Evolutionary conservation across 257 asterid genomes (phyloP), one percentile per base, ranked within the genome.

Genomic region (Lycium barbarum): DNA sequence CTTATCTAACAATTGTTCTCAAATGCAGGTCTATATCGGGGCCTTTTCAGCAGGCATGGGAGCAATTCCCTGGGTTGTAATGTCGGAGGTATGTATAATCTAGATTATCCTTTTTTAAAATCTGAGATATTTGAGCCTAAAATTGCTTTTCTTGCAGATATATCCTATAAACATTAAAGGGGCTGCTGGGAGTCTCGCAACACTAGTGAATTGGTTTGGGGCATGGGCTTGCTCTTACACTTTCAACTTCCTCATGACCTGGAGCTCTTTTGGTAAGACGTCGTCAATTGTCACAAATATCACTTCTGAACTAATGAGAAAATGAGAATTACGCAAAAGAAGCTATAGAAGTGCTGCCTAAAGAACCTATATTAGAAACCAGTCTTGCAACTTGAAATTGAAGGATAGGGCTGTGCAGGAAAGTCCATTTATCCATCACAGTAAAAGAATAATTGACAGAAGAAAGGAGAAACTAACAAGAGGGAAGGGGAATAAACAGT

Each of bases 1-100:
- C 5, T 6, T 18, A 33, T 43, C 54, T 49, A 53, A 89, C 71
- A 74, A 65, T 68, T 35, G 59, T 85, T 62, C 86, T 67, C 67
- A 20, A 84, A 67, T 63, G 84, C 89, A 95, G 98, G 93, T 96
- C 36, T 94, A 94, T 86, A 91, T 92, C 76, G 98, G 93, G 13
- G 80, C 96, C 10, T 94, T 95, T 88, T 95, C 98, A 83, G 85
- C 57, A 62, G 99, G 99, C 84, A 95, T 95, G 98, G 98, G 98
- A 85, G 99, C 98, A 85, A 94, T 94, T 89, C 97, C 99, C 66
- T 93, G 99, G 99, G 98, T 94, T 83, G 93, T 95, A 84, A 95
- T 94, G 98, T 95, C 99, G 38, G 98, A 95, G 97, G 99, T 94
- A 90, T 3, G 18, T 14, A 45, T 6, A 74, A 47, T 18, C 40